A percentile compares a stretch with the other conserved stretches of the same genome.
These are phyloP conservation scores for Candida hungchunana DNA, from an alignment of 805 yeast genomes.

Conservation along the genomic window DNA sequence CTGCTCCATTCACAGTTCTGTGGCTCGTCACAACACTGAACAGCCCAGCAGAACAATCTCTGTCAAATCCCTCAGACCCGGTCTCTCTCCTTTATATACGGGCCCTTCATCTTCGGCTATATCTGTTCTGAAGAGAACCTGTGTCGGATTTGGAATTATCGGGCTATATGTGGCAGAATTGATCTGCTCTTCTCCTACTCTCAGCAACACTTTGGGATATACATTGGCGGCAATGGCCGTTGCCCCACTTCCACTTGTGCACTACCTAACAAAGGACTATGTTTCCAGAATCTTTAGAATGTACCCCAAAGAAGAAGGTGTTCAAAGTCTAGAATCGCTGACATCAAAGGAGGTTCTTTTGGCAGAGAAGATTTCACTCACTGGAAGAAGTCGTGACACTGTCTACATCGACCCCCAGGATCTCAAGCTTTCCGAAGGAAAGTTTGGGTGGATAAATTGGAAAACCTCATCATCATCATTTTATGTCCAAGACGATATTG, in stretches of 20 bases:
- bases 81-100: slow-evolving; percentile 58
- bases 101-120: slow-evolving; percentile 61
- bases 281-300: slow-evolving; percentile 70
- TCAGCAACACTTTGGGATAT: slow-evolving; percentile 46
- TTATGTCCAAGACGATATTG: slow-evolving; percentile 68
- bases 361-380: slow-evolving; percentile 60
- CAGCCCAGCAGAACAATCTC: too few relatives aligned
- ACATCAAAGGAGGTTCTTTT: slow-evolving; percentile 58
- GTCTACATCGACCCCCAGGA: slow-evolving; percentile 50
- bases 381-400: slow-evolving; percentile 65
- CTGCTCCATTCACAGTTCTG: too few relatives aligned
- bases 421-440: slow-evolving; percentile 36
- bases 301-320: slow-evolving; percentile 47
- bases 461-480: slow-evolving; percentile 34
- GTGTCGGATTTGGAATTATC: slow-evolving; percentile 55
- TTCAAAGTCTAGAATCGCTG: slow-evolving; percentile 63
- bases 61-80: too few relatives aligned
- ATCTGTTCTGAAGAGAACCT: slow-evolving; percentile 56
- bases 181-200: slow-evolving; percentile 44
- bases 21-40: too few relatives aligned
- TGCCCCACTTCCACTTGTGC: slow-evolving; percentile 54
- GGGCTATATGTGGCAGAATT: slow-evolving; percentile 64
- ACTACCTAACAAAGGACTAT: slow-evolving; percentile 55
- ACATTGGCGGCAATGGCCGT: slow-evolving; percentile 39
- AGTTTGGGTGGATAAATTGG: slow-evolving; percentile 49